Evolutionary conservation across 2,329 filamentous ascomycete species (phyloP), one percentile per base, ranked within the genome.

Genomic region (Colletotrichum chlorophyti): DNA sequence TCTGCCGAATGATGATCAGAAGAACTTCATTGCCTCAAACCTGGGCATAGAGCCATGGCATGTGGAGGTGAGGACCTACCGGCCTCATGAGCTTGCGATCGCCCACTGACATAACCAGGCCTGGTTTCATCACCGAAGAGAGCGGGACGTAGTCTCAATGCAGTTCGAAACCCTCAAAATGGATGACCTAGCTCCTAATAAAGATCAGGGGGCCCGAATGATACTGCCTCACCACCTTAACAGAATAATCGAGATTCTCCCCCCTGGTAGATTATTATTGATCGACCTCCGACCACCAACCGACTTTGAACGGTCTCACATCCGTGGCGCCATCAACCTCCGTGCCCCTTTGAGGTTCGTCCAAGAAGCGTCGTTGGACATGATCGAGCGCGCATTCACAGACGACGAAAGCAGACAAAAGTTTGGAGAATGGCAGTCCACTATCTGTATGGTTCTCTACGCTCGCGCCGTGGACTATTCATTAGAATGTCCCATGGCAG

Each of bases 121-220:
- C 4, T 85, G 83, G 83, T 84, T 84, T 65, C 76, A 81, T 58
- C 79, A 83, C 58, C 78, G 81, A 17, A 76, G 80, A 26, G 76
- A 83, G 46, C 76, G 76, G 45, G 80, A 83, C 60, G 69, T 74
- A 15, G 76, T 80, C 27, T 72, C 72, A 3, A 72, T 74, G 60
- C 77, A 76, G 43, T 69, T 83, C 6, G 78, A 79, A 31, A 75
- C 70, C 32, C 72, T 83, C 19, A 74, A 69, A 38, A 70, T 78
- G 32, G 74, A 74, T 17, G 74, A 77, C 23, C 65, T 69, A 7
- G 67, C 66, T 8, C 65, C 66, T 1, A 68, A 67, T 15, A 51
- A 66, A 14, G 70, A 65, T 3, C 69, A 71, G 17, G 74, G 72
- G 1, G 69, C 74, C 11, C 74, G 74, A 14, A 81, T 83, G 77